Base-by-base conservation (phyloP, 306 rosid genomes). In the Lathyrus sativus region DNA sequence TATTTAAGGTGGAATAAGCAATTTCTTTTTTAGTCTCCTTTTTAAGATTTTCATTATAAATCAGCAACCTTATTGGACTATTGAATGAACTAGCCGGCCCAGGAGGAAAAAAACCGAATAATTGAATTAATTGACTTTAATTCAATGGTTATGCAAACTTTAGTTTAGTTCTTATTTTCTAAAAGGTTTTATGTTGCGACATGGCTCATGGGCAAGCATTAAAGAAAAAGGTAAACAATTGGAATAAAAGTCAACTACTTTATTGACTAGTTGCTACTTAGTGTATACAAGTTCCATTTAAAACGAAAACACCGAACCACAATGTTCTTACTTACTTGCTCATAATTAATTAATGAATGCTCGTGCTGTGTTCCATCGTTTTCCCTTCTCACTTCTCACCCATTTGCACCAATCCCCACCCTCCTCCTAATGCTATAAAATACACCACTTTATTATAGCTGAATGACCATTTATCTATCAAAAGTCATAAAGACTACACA, bases 401-500 rank as follows among this genome's bases (percentile, higher is more conserved):
- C 46, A 33, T 9, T 15, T 35, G 46, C 62, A 67, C 9, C 55
- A 3, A 45, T 17, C 26, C 60, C 68, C 60, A 18, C 38, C 15
- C 50, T 15, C 57, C 7, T 24, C 41, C 22, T 7, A 57, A 13
- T 57, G 42, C 63, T 57, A 57, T 33, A 33, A 33, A 6, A 33
- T 9, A 33, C 38, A 33, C 37, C 42, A 73, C 65, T 64, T 64
- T 53, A 48, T 35, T 22, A 33, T 42, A 48, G 61, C 11, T 42
- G 31, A 53, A 67, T 38, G 64, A 8, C 64, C 62, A 58, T 58
- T 53, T 24, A 42, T 46, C 78, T 19, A 51, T 66, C 7, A 55
- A 45, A 29, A 58, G 57, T 51, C 80, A 51, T 15, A 9, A 49
- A 29, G 57, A 14, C 79, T 59, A 67, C 22, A 58, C 18, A 3